Percentiles rank a stretch among this genome's conserved stretches.
Conservation (phyloP, 805 yeast genomes). For the Komagataella phaffii region DNA sequence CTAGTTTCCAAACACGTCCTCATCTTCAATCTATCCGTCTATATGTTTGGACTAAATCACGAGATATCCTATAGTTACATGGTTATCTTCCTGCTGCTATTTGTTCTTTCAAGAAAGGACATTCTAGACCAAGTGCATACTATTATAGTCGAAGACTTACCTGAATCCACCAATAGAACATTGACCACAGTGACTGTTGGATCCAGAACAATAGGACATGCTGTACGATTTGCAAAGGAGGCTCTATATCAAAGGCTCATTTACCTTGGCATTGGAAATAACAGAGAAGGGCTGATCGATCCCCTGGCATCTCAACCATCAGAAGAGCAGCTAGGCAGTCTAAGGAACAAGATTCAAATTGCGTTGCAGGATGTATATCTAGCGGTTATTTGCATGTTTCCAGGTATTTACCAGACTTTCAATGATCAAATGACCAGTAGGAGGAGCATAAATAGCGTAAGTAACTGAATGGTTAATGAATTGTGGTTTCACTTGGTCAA, state of each 20-base stretch:
- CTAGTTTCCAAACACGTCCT: background rate
- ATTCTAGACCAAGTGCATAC: background rate
- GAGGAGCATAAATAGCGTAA: background rate
- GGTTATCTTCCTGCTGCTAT: background rate
- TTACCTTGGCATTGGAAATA: background rate
- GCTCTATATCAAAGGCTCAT: background rate
- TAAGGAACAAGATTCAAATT: background rate
- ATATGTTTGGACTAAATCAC: background rate
- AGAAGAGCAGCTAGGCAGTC: background rate
- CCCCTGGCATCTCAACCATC: background rate
- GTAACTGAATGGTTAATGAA: background rate
- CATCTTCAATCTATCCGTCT: background rate
- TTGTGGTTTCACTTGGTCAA: background rate
- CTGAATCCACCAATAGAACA: background rate
- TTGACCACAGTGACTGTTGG: background rate
- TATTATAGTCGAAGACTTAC: background rate
- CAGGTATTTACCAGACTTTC: slow-evolving; percentile 8
- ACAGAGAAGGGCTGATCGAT: background rate
- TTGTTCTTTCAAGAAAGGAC: background rate
- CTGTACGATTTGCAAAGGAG: background rate
- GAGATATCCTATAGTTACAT: background rate
- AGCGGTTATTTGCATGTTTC: slow-evolving; percentile 8
- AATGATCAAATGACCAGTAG: slow-evolving; percentile 4
- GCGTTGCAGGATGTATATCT: slow-evolving; percentile 9
- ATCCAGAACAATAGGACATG: background rate